A percentile compares a stretch with the other conserved stretches of the same genome.
These are phyloP conservation scores for Eimeria zaria DNA, from an alignment of 169 alveolate genomes.

Conservation along the genomic window DNA sequence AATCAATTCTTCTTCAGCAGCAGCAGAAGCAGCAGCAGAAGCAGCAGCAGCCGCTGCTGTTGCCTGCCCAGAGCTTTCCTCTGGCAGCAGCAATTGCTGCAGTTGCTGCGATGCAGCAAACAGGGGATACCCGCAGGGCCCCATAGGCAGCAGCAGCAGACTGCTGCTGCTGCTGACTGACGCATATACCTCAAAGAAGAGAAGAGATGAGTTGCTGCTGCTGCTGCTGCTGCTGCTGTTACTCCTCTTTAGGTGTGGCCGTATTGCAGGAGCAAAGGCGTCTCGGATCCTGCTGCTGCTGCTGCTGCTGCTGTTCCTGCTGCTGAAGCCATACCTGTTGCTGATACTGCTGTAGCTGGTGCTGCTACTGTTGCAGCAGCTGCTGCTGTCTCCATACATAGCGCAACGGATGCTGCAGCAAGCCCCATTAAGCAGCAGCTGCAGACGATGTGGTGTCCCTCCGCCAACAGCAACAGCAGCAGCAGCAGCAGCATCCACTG, in stretches of 20 bases:
- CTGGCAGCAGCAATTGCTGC: constrained; percentile 17
- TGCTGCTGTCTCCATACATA: constrained; percentile 2
- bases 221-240: constrained; percentile 68
- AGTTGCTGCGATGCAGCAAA: constrained; percentile 35
- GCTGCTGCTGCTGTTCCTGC: constrained; percentile 72
- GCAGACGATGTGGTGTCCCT: not conserved
- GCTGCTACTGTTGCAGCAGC: constrained; percentile 44
- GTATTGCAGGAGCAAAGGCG: constrained; percentile 23
- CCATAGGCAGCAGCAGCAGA: constrained; percentile 49
- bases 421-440: constrained; percentile 17
- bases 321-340: constrained; percentile 38
- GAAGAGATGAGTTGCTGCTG: constrained; percentile 48
- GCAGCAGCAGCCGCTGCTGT: constrained; percentile 40
- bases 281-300: constrained; percentile 50
- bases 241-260: constrained; percentile 2
- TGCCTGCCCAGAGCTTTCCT: not conserved
- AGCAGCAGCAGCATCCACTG: not conserved
- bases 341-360: constrained; percentile 23
- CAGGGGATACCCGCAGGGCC: not conserved
- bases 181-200: constrained; percentile 29
- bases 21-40: not conserved
- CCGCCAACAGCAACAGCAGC: not conserved
- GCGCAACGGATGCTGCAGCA: constrained; percentile 74
- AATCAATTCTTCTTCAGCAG: not conserved
- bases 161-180: constrained; percentile 40